Base-by-base conservation (phyloP, 768 basidiomycete species). In the Tricholoma terreum region DNA sequence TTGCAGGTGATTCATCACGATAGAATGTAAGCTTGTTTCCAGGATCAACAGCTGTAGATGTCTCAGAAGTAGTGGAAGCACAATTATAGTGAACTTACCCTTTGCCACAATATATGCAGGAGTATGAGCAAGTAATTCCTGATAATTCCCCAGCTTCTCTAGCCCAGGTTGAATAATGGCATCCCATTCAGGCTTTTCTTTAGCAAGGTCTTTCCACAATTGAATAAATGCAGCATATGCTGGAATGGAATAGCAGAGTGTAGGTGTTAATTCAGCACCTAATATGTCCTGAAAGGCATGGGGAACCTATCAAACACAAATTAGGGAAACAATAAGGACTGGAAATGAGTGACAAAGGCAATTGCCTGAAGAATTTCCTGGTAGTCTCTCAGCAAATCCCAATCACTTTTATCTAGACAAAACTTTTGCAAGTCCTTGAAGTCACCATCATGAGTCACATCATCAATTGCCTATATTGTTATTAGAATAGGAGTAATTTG, bases 401-500 rank as follows among this genome's bases (percentile, higher is more conserved):
- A 73, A 14, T 70, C 67, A 5, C 11, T 12, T 3, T 58, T 50
- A 15, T 42, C 31, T 3, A 70, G 65, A 17, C 57, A 27, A 51
- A 65, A 71, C 54, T 64, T 61, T 3, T 54, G 40, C n/a, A 73
- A 62, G 5, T 71, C 69, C 35, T 36, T 31, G 53, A 66, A 66
- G 11, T 67, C 59, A 21, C 55, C 17, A 36, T 43, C 52, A 4
- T 42, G 46, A 4, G 69, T 56, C 46, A 69, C 68, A 45, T 57
- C 53, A 22, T 57, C 52, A 52, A 72, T 68, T 15, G 67, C 69
- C 70, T 69, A 40, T 14, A 56, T 10, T 52, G 50, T 15, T 9
- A 48, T 21, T 52, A 52, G 30, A 17, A 5, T 24, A 45, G n/a
- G 24, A 36, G 40, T 38, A 31, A 46, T 27, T 33, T 33, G 11